Conservation (phyloP, 306 rosid genomes). For the Begonia fuchsioides region DNA sequence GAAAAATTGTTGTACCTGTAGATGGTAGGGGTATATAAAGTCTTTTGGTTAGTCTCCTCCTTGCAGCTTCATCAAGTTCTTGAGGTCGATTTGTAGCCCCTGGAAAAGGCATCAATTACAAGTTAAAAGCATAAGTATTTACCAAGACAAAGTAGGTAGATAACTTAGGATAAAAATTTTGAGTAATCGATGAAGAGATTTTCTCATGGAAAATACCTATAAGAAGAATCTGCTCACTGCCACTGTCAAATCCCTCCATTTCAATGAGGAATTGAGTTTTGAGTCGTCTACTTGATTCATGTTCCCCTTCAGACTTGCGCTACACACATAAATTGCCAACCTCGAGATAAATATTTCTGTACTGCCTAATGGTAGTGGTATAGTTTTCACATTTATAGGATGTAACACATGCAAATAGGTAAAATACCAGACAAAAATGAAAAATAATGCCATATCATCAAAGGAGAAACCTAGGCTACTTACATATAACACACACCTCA, state of each 20-base stretch:
- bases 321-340: conserved; percentile 16
- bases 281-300: conserved; percentile 92
- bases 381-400: too few species aligned
- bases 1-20: conserved; percentile 32
- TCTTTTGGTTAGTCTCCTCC: conserved; percentile 84
- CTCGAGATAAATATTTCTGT: too few species aligned
- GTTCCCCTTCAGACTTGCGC: conserved; percentile 97
- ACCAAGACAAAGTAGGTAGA: neutral
- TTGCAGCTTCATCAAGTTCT: conserved; percentile 96
- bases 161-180: too few species aligned
- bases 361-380: too few species aligned
- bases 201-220: conserved; percentile 31
- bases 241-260: conserved; percentile 95
- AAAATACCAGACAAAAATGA: too few species aligned
- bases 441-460: too few species aligned
- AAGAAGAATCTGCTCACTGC: conserved; percentile 74
- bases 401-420: too few species aligned
- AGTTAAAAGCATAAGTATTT: conserved; percentile 6
- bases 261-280: conserved; percentile 96
- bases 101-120: conserved; percentile 20
- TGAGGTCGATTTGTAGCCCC: conserved; percentile 97
- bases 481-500: too few species aligned
- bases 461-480: too few species aligned
- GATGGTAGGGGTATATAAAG: conserved; percentile 89
- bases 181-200: too few species aligned